phyloP scores from a whole-genome alignment of 1,284 basidiomycete species.

The Vanrija sp. region DNA sequence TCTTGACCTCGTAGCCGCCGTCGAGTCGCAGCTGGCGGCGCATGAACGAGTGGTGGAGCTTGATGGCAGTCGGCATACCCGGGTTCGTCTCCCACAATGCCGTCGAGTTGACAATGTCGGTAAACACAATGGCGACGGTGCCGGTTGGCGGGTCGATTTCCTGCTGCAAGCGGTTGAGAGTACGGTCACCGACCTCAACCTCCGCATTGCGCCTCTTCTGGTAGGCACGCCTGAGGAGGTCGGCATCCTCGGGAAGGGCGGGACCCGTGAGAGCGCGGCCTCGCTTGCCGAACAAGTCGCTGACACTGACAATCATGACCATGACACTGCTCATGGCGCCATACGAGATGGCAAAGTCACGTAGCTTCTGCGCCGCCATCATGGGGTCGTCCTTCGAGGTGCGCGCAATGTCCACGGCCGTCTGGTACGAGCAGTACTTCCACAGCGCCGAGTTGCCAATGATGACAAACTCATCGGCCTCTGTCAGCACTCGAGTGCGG shows the following conservation, averaged over 20 bases:
- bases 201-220: conserved; percentile 30
- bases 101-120: conserved; percentile 97
- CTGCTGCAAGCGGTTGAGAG: conserved; percentile 61
- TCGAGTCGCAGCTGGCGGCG: conserved; percentile 83
- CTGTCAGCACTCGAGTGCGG: conserved; percentile 64
- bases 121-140: conserved; percentile 91
- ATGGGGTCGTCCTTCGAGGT: conserved; percentile 82
- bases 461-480: conserved; percentile 94
- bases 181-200: conserved; percentile 50
- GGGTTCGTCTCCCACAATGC: conserved; percentile 95
- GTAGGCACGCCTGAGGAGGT: conserved; percentile 25
- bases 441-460: conserved; percentile 90
- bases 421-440: conserved; percentile 93
- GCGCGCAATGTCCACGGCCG: conserved; percentile 93
- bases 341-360: conserved; percentile 96
- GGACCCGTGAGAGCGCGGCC: neutral
- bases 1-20: conserved; percentile 98
- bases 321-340: conserved; percentile 91
- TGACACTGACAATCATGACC: conserved; percentile 94
- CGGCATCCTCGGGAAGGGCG: conserved; percentile 9
- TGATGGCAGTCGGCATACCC: conserved; percentile 94
- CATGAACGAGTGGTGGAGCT: conserved; percentile 82
- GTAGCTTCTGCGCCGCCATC: conserved; percentile 93
- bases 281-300: conserved; percentile 64
- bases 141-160: conserved; percentile 87